phyloP scores from a whole-genome alignment of 2,329 filamentous ascomycete species.

The Colletotrichum truncatum region DNA sequence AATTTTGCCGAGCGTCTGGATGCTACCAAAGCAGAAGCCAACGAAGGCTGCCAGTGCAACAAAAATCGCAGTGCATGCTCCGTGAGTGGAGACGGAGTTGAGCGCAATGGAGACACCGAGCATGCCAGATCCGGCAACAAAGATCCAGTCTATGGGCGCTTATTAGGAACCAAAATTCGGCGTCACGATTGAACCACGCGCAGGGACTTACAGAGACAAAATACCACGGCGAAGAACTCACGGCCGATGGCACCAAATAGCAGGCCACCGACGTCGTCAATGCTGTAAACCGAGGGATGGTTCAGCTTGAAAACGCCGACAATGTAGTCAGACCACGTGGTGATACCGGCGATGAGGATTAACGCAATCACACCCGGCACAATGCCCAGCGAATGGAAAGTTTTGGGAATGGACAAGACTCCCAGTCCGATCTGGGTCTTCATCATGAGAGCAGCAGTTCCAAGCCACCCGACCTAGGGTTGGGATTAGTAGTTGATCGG shows the following conservation, averaged over 20 bases:
- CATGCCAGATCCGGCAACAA: constrained; percentile 49
- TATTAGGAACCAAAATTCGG: neutral
- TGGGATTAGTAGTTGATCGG: neutral
- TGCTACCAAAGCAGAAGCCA: constrained; percentile 41
- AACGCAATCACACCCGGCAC: constrained; percentile 58
- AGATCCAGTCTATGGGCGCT: constrained; percentile 34
- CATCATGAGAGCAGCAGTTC: constrained; percentile 53
- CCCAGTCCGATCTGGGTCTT: constrained; percentile 55
- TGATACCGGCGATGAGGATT: constrained; percentile 48
- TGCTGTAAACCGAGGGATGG: constrained; percentile 59
- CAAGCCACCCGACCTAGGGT: constrained; percentile 50
- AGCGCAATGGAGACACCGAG: constrained; percentile 50
- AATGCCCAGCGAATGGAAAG: constrained; percentile 55
- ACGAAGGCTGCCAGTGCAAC: constrained; percentile 44
- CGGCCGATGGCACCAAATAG: constrained; percentile 58
- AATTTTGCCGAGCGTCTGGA: constrained; percentile 42
- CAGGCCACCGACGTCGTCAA: constrained; percentile 59
- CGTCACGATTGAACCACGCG: accelerated
- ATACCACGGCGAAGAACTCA: constrained; percentile 47
- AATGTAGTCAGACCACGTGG: constrained; percentile 58
- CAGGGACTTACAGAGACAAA: constrained; percentile 42
- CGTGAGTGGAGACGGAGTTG: constrained; percentile 50
- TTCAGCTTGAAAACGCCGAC: constrained; percentile 59
- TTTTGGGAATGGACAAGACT: constrained; percentile 58
- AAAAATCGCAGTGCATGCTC: constrained; percentile 49